Base-by-base conservation (phyloP, 805 yeast genomes). In the Metschnikowia sp. region DNA sequence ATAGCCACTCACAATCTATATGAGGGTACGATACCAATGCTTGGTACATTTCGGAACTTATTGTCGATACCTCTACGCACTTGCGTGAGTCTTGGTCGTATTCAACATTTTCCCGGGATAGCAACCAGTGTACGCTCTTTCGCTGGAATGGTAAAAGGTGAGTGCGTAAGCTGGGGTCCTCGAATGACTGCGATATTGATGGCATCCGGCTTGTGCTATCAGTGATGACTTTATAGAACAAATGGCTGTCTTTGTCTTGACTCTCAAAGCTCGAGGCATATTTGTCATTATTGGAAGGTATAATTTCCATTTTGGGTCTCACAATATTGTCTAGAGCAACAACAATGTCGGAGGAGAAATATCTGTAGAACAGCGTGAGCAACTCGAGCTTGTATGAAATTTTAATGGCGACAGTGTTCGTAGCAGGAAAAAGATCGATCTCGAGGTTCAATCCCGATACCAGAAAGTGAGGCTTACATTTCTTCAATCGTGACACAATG, bases 61-160 rank as follows among this genome's bases (percentile, higher is more conserved):
- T 58, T 6, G 66, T 50, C 1, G 61, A 60, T 0, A 57, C 36
- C 3, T 50, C 46, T 10, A 52, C 51, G 13, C 67, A 64, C 5
- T 63, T 29, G 22, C 58, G 55, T 0, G 64, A 58, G 1, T 52
- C 40, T 32, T 56, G 53, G 49, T 71, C 62, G 45, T 71, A 74
- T 10, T 36, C 29, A 4, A 71, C 72, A 36, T 78, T 72, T 58
- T 83, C 89, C 49, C 69, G 73, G 0, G 63, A 51, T 4, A 83
- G 62, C 57, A 83, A 63, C 89, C 89, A 83, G 13, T 66, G 61
- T 1, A 83, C 71, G 2, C 86, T 74, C 37, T 72, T 75, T 4
- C 68, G 69, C 59, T 83, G 89, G 50, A 82, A 83, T 2, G 65
- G 64, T 26, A 78, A 57, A 8, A 79, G 61, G 11, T 65, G 64